Evolutionary conservation across 192 early-diverging fungal genomes (phyloP), one percentile per base, ranked within the genome.

Genomic region (Coemansia sp.): DNA sequence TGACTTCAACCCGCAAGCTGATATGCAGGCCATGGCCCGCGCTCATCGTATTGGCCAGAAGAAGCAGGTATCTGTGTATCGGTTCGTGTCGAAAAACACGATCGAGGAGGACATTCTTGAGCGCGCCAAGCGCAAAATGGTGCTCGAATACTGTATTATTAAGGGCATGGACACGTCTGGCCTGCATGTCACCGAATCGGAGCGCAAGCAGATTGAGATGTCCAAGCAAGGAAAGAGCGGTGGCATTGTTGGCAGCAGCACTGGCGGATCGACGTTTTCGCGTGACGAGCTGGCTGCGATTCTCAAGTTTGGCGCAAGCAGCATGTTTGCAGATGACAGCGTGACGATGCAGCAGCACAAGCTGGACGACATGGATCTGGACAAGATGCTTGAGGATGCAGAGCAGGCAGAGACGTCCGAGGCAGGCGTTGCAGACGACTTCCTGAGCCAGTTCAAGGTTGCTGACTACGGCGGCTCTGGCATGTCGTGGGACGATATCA

Each of bases 101-200:
- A 96, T 99, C 66, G 98, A 99, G 73, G 98, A 99, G 78, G 93
- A 97, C 51, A 95, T 99, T 63, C 87, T 98, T 38, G 98, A 99
- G 74, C 90, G 98, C 8, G 98, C 98, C 31, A 99, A 99, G 71
- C 86, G 94, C 69, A 99, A 99, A 78, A 98, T 97, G 96, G 96
- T 99, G 25, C 84, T 99, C 7, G 98, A 99, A 79, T 98, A 98
- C 83, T 95, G 93, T 72, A 95, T 99, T 72, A 99, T 99, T 80
- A 97, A 96, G 72, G 92, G 95, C 71, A 98, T 99, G 96, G 96
- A 98, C 73, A 96, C 95, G 10, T 92, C 95, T 12, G 95, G 94
- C 0, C 84, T 88, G 75, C 87, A 87, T 64, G 82, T 91, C 52
- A 75, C 80, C 4, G 80, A 76, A 7, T 66, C 71, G 0, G 80